Conservation (phyloP, 352 stramenopile species). For the Pilasporangium apinafurcum region DNA sequence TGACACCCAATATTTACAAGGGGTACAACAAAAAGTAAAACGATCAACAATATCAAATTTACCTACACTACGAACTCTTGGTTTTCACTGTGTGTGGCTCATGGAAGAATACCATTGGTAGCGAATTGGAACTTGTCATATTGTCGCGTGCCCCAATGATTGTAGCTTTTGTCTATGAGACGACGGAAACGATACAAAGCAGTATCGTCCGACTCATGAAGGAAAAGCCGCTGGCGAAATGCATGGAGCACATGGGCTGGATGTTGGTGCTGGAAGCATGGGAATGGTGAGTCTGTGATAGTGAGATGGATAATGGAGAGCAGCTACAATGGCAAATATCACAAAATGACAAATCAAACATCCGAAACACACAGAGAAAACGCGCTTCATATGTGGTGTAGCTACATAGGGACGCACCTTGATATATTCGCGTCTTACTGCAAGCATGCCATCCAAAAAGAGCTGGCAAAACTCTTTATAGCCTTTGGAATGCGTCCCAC, state of each 20-base stretch:
- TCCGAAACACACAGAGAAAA: too few species aligned
- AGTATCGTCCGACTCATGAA: constrained; percentile 17
- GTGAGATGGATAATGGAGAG: constrained; percentile 90
- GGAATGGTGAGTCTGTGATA: constrained; percentile 79
- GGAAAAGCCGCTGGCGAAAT: constrained; percentile 27
- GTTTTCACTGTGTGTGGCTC: too few species aligned
- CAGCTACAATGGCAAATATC: constrained; percentile 19
- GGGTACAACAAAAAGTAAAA: too few species aligned
- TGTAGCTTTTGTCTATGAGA: constrained; percentile 54
- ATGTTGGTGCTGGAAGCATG: constrained; percentile 63
- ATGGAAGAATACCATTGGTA: constrained; percentile 61
- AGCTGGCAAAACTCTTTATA: constrained; percentile 82
- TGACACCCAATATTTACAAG: too few species aligned
- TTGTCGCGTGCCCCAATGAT: constrained; percentile 59
- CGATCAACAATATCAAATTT: too few species aligned
- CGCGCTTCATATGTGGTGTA: background rate
- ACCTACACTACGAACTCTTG: too few species aligned
- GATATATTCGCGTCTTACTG: constrained; percentile 73
- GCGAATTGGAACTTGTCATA: constrained; percentile 69
- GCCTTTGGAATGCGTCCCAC: constrained; percentile 54
- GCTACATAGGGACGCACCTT: constrained; percentile 27
- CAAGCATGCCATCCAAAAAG: constrained; percentile 91
- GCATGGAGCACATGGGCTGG: constrained; percentile 9
- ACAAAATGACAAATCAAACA: background rate
- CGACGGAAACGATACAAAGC: constrained; percentile 14